These are phyloP conservation scores for Chlamydomonas eustigma DNA, from an alignment of 139 green algal species.

Conservation along the genomic window DNA sequence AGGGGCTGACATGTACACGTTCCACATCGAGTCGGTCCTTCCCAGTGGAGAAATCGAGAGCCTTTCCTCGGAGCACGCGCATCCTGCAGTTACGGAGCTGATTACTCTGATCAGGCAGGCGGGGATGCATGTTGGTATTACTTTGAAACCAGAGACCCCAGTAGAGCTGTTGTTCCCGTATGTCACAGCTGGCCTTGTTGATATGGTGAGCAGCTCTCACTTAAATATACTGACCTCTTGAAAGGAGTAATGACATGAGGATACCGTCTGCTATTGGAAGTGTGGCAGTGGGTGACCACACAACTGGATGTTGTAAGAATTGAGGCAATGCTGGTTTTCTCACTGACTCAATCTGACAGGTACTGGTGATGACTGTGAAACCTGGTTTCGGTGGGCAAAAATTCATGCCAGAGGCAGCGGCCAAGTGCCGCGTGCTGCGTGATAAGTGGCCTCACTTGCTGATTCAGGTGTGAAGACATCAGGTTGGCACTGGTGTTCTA, in stretches of 20 bases:
- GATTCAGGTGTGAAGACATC: constrained; percentile 71
- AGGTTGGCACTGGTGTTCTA: too few relatives aligned
- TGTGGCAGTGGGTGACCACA: too few relatives aligned
- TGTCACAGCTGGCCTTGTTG: constrained; percentile 47
- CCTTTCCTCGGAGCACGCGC: too few relatives aligned
- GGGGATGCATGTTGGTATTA: constrained; percentile 80
- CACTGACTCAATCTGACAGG: too few relatives aligned
- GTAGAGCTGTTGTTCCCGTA: constrained; percentile 68
- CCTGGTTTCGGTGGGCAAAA: constrained; percentile 93
- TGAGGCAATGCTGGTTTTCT: too few relatives aligned
- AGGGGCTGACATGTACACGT: constrained; percentile 85
- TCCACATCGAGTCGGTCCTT: constrained; percentile 87
- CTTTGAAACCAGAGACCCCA: constrained; percentile 74
- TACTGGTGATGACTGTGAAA: constrained; percentile 87
- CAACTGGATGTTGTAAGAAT: too few relatives aligned
- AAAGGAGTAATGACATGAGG: too few relatives aligned
- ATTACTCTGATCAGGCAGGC: constrained; percentile 13
- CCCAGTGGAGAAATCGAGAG: too few relatives aligned
- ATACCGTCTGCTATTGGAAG: too few relatives aligned
- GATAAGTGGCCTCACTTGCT: constrained; percentile 53
- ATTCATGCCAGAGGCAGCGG: constrained; percentile 69
- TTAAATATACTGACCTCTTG: too few relatives aligned
- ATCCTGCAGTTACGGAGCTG: neutral
- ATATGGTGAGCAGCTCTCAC: constrained; percentile 71
- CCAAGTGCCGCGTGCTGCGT: constrained; percentile 65